Conservation (phyloP, 345 rosid genomes). For the Eucalyptus tenuipes region DNA sequence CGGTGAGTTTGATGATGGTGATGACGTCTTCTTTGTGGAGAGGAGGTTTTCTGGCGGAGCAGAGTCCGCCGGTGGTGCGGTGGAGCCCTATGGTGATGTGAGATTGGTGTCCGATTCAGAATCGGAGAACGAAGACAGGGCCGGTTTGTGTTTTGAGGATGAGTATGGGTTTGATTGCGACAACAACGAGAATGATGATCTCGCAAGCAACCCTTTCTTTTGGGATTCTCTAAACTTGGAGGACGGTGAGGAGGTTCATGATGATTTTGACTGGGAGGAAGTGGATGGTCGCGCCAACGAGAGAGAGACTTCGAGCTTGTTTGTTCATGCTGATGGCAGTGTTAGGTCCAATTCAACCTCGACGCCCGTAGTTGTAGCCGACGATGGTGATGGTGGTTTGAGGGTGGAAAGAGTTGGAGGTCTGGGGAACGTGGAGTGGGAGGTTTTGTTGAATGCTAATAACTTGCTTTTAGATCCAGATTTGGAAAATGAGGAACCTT, state of each 20-base stretch:
- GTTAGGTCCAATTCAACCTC: slow-evolving; percentile 47
- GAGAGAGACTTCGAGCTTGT: slow-evolving; percentile 45
- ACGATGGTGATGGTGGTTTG: slow-evolving; percentile 19
- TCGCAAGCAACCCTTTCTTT: slow-evolving; percentile 38
- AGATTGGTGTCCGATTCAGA: slow-evolving; percentile 36
- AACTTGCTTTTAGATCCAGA: slow-evolving; percentile 45
- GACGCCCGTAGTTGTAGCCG: slow-evolving; percentile 39
- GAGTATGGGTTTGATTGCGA: slow-evolving; percentile 25
- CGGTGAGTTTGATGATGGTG: slow-evolving; percentile 14
- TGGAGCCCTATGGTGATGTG: slow-evolving; percentile 4
- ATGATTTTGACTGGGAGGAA: slow-evolving; percentile 94
- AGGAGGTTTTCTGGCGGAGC: slow-evolving; percentile 28
- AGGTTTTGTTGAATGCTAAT: slow-evolving; percentile 57
- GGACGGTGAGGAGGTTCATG: slow-evolving; percentile 40
- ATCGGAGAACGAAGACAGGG: slow-evolving; percentile 18
- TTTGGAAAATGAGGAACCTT: slow-evolving; percentile 16
- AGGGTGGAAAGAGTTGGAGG: slow-evolving; percentile 39
- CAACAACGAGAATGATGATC: slow-evolving; percentile 31
- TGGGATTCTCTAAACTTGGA: slow-evolving; percentile 79
- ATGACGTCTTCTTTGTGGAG: slow-evolving; percentile 35
- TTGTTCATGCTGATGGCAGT: slow-evolving; percentile 50
- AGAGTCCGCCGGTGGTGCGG: slow-evolving; percentile 4
- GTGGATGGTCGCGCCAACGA: slow-evolving; percentile 62
- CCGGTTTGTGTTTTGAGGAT: slow-evolving; percentile 38
- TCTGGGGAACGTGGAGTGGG: slow-evolving; percentile 58